Base-by-base conservation (phyloP, 495 filamentous ascomycete species). In the Amniculicola lignicola region DNA sequence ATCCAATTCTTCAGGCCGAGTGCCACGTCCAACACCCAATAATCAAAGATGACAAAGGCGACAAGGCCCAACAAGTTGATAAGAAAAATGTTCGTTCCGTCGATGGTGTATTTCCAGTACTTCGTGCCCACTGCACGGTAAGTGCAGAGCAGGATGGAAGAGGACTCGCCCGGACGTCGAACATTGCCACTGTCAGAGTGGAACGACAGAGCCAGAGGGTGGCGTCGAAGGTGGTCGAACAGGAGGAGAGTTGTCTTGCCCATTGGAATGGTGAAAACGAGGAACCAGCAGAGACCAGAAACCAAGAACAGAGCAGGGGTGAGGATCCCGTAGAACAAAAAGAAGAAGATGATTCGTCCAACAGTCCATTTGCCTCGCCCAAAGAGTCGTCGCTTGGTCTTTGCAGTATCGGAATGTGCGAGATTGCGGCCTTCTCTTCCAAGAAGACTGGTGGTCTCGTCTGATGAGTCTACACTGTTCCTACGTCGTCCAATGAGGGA, bases 31-130 rank as follows among this genome's bases (percentile, higher is more conserved):
- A 99, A 76, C 22, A 96, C 75, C 53, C 78, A 84, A 77, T 91
- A 96, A 73, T 99, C 93, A 60, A 92, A 84, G 58, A 97, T 92
- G 64, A 88, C 88, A 63, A 99, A 95, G 15, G 87, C 71, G 37
- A 96, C 92, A 27, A 99, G 79, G 18, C 79, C 84, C 70, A 96
- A 87, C 38, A 99, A 78, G 66, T 99, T 99, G 74, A 99, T 95
- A 64, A 99, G 82, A 72, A 97, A 96, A 65, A 99, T 92, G 72
- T 99, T 99, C 39, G 94, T 97, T 47, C 93, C 93, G 63, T 96
- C 93, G 54, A 99, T 78, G 12, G 93, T 99, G 70, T 99, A 99
- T 69, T 97, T 99, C 90, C 94, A 99, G 73, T 99, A 99, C 70
- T 92, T 90, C 40, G 84, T 72, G 18, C 93, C 93, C 12, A 91